phyloP scores from a whole-genome alignment of 169 alveolate genomes.

The Besnoitia besnoiti region DNA sequence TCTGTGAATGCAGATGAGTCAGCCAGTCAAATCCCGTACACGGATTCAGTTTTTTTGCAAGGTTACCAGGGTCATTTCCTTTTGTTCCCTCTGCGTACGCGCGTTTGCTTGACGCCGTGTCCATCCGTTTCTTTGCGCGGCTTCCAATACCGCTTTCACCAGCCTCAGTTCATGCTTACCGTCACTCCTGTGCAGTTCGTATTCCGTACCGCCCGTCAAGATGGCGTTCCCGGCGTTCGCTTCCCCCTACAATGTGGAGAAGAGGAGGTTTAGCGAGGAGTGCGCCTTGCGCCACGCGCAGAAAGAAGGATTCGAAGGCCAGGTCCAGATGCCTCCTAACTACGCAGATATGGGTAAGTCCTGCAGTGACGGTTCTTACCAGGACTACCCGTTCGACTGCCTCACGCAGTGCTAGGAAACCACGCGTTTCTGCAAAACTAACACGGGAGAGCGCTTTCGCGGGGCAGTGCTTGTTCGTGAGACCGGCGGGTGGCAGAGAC shows the following conservation, averaged over 20 bases:
- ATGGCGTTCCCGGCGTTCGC: slow-evolving; percentile 64
- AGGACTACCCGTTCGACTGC: neutral
- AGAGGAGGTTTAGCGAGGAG: slow-evolving; percentile 67
- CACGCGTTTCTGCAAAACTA: neutral
- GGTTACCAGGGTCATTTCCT: too few species aligned
- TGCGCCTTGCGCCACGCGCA: slow-evolving; percentile 56
- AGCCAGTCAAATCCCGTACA: too few species aligned
- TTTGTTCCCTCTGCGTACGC: neutral
- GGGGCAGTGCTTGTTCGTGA: neutral
- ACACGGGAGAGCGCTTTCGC: neutral
- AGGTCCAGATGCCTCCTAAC: slow-evolving; percentile 65
- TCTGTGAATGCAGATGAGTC: too few species aligned
- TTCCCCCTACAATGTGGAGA: slow-evolving; percentile 76
- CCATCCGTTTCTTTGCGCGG: neutral
- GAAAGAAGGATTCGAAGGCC: slow-evolving; percentile 54
- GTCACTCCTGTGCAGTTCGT: neutral
- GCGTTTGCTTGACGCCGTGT: neutral
- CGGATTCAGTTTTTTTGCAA: neutral
- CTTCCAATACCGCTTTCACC: neutral
- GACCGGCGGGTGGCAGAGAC: too few species aligned
- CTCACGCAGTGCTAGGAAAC: neutral
- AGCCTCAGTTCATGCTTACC: neutral
- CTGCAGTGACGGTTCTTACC: neutral
- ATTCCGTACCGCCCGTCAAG: neutral
- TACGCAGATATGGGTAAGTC: slow-evolving; percentile 76